These are phyloP conservation scores for Fraxinus ornus DNA, from an alignment of 305 asterid genomes.

Conservation along the genomic window DNA sequence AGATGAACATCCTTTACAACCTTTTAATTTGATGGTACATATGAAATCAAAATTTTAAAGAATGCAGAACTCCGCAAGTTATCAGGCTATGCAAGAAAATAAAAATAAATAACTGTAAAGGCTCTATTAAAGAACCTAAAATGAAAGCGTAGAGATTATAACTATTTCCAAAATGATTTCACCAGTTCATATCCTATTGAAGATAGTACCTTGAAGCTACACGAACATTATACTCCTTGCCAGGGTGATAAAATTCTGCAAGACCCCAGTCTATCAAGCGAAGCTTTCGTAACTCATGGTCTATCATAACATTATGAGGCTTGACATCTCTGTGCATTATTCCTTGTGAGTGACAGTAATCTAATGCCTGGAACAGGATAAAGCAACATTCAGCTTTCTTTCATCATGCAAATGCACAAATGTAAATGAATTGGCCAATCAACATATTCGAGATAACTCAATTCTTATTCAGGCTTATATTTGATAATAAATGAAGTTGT, in stretches of 20 bases:
- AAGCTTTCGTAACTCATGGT: slow-evolving; percentile 83
- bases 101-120: neutral
- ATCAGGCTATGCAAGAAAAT: neutral
- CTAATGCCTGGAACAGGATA: slow-evolving; percentile 64
- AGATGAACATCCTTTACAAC: neutral
- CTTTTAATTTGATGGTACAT: neutral
- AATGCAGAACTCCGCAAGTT: neutral
- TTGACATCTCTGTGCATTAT: slow-evolving; percentile 97
- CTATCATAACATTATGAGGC: slow-evolving; percentile 95
- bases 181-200: slow-evolving; percentile 1
- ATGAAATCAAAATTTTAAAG: neutral
- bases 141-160: neutral
- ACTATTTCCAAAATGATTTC: neutral
- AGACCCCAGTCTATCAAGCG: slow-evolving; percentile 95
- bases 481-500: neutral
- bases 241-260: slow-evolving; percentile 94
- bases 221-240: slow-evolving; percentile 85
- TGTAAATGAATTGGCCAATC: slow-evolving; percentile 11
- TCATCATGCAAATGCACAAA: neutral
- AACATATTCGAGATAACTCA: neutral
- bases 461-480: slow-evolving; percentile 5
- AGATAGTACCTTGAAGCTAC: slow-evolving; percentile 78
- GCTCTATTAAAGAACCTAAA: neutral
- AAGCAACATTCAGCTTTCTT: slow-evolving; percentile 1
- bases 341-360: slow-evolving; percentile 91